Evolutionary conservation across 139 green algal species (phyloP).

Genomic region (Haematococcus sp.): DNA sequence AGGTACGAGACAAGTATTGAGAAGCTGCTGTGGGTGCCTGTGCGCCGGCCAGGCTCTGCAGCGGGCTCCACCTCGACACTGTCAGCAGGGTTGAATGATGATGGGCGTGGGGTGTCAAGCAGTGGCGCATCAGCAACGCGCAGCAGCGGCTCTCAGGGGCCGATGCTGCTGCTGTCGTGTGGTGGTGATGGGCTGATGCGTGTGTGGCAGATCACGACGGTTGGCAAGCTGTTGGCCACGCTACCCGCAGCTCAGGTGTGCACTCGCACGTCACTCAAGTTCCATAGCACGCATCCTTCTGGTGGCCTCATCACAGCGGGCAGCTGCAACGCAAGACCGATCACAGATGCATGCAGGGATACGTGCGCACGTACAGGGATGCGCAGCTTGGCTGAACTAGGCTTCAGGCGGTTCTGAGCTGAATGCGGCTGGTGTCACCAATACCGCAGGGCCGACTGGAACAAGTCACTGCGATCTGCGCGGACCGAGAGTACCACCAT

Average conservation of each 20-base stretch:
- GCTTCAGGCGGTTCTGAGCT: too few species aligned
- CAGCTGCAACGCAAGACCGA: too few species aligned
- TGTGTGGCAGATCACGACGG: slow-evolving; percentile 55
- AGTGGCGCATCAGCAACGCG: neutral
- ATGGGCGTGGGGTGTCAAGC: neutral
- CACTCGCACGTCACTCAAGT: too few species aligned
- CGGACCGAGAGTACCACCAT: slow-evolving; percentile 21
- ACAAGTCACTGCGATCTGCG: slow-evolving; percentile 40
- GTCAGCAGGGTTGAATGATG: neutral
- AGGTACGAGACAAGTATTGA: slow-evolving; percentile 59
- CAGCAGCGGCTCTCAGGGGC: neutral
- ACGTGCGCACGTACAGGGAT: too few species aligned
- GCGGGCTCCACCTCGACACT: too few species aligned
- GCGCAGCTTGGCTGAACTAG: too few species aligned
- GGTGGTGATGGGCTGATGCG: slow-evolving; percentile 66
- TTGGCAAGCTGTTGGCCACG: slow-evolving; percentile 50
- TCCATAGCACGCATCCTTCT: too few species aligned
- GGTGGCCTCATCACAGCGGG: too few species aligned
- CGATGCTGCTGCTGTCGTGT: slow-evolving; percentile 57
- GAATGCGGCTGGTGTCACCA: too few species aligned
- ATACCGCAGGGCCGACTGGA: slow-evolving; percentile 38
- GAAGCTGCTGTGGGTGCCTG: slow-evolving; percentile 51
- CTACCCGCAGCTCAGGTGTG: slow-evolving; percentile 43
- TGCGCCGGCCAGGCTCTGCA: neutral
- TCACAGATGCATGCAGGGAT: too few species aligned